Evolutionary conservation across 768 basidiomycete species (phyloP).

Genomic region (Pleurotus sapidus): DNA sequence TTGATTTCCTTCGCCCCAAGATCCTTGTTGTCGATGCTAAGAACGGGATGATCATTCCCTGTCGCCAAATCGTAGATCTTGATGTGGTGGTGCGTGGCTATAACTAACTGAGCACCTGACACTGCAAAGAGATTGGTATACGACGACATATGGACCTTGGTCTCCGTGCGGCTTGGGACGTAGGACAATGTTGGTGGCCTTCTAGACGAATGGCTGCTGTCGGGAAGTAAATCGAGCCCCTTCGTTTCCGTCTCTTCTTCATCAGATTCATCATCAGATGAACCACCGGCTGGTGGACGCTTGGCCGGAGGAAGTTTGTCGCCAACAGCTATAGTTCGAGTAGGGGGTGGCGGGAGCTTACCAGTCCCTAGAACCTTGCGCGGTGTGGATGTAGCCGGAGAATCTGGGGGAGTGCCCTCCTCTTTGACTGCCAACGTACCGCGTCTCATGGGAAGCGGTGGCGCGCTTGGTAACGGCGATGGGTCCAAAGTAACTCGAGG

Average conservation of each 20-base stretch:
- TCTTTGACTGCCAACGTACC: constrained; percentile 17
- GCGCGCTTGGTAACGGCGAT: constrained; percentile 23
- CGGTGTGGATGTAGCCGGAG: constrained; percentile 25
- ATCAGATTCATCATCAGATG: constrained; percentile 53
- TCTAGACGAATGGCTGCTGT: constrained; percentile 67
- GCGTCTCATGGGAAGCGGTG: constrained; percentile 47
- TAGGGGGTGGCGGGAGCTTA: constrained; percentile 70
- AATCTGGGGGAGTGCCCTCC: constrained; percentile 14
- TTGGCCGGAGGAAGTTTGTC: constrained; percentile 69
- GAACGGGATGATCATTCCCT: constrained; percentile 38
- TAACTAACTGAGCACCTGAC: constrained; percentile 56
- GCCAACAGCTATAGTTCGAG: constrained; percentile 65
- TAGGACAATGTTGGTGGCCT: constrained; percentile 41
- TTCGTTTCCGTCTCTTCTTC: constrained; percentile 54
- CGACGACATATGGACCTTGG: constrained; percentile 56
- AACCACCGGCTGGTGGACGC: constrained; percentile 29
- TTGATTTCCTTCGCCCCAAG: constrained; percentile 64
- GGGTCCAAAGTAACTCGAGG: constrained; percentile 17
- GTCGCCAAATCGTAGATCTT: constrained; percentile 59
- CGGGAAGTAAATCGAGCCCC: constrained; percentile 55
- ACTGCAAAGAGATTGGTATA: constrained; percentile 53
- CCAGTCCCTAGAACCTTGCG: constrained; percentile 36
- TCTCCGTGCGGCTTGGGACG: constrained; percentile 36
- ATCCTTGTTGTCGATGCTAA: constrained; percentile 59
- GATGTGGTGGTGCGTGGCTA: constrained; percentile 56